Evolutionary conservation across 75 land plant species (phyloP).

Genomic region (Isoetes taiwanensis): DNA sequence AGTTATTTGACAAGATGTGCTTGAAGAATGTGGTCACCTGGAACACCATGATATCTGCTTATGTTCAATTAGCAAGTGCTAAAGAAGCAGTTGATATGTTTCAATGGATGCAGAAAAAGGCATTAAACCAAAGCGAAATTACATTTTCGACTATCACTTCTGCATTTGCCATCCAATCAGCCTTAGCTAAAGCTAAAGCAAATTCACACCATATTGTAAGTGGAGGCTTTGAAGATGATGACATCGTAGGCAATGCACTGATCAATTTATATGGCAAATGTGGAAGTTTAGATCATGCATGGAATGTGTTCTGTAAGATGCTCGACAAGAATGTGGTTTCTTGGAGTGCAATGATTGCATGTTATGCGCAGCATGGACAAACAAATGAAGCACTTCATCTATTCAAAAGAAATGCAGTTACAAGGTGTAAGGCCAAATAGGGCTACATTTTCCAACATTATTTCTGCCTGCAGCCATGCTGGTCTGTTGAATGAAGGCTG

Average conservation of each 20-base stretch:
- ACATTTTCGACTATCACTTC: constrained; percentile 44
- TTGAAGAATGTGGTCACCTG: constrained; percentile 27
- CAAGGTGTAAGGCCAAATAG: constrained; percentile 12
- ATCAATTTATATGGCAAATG: constrained; percentile 17
- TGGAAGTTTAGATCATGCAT: constrained; percentile 14
- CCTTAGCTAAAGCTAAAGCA: constrained; percentile 29
- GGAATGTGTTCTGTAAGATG: constrained; percentile 4
- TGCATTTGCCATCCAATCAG: constrained; percentile 19
- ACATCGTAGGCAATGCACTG: constrained; percentile 7
- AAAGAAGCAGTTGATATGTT: constrained; percentile 33
- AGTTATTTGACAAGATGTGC: constrained; percentile 39
- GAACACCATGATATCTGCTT: constrained; percentile 31
- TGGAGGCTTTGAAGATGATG: constrained; percentile 12
- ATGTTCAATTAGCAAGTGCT: constrained; percentile 23
- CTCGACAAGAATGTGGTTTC: constrained; percentile 1
- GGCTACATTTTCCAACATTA: constrained; percentile 28
- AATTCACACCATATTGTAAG: constrained; percentile 29
- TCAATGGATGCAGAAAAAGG: constrained; percentile 14
- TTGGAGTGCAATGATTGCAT: constrained; percentile 13
- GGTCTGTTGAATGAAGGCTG: too few species aligned
- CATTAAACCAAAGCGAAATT: constrained; percentile 19
- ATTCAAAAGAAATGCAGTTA: constrained; percentile 6
- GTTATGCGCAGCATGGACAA: neutral
- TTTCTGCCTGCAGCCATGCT: too few species aligned
- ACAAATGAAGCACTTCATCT: neutral